phyloP scores from a whole-genome alignment of 768 basidiomycete species.

The Boletellus sp. region DNA sequence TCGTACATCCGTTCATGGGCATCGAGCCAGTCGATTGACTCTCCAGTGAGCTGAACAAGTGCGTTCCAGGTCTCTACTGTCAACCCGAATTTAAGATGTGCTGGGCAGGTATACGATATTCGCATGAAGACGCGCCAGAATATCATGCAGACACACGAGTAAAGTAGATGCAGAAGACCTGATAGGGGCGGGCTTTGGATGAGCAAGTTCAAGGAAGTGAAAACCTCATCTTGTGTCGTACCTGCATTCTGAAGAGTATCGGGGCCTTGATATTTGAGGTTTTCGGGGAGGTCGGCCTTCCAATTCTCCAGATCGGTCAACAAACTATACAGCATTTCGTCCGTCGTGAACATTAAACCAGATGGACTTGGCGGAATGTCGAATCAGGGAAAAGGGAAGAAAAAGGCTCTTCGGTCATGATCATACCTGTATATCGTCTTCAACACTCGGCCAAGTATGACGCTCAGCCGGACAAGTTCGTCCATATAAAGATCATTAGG shows the following conservation, averaged over 20 bases:
- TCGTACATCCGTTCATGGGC: conserved; percentile 78
- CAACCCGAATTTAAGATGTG: conserved; percentile 82
- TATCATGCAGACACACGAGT: conserved; percentile 90
- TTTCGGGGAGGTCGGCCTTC: conserved; percentile 74
- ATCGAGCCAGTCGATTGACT: conserved; percentile 89
- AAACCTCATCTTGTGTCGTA: conserved; percentile 32
- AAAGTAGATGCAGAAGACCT: conserved; percentile 88
- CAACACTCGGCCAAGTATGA: conserved; percentile 85
- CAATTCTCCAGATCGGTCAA: conserved; percentile 69
- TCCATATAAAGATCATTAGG: conserved; percentile 76
- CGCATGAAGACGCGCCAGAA: conserved; percentile 99
- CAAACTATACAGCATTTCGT: conserved; percentile 67
- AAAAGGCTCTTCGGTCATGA: not conserved
- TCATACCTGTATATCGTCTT: conserved; percentile 89
- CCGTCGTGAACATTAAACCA: conserved; percentile 80
- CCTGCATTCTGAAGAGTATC: conserved; percentile 65
- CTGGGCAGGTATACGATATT: conserved; percentile 88
- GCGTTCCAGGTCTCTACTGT: conserved; percentile 77
- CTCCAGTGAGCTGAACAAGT: conserved; percentile 68
- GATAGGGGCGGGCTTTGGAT: not conserved
- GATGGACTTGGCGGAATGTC: conserved; percentile 56
- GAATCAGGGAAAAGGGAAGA: conserved; percentile 8
- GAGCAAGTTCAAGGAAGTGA: not conserved
- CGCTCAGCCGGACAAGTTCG: conserved; percentile 87
- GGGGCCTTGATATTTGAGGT: conserved; percentile 71